Evolutionary conservation across 306 rosid genomes (phyloP), one percentile per base, ranked within the genome.

Genomic region (Cicer arietinum): DNA sequence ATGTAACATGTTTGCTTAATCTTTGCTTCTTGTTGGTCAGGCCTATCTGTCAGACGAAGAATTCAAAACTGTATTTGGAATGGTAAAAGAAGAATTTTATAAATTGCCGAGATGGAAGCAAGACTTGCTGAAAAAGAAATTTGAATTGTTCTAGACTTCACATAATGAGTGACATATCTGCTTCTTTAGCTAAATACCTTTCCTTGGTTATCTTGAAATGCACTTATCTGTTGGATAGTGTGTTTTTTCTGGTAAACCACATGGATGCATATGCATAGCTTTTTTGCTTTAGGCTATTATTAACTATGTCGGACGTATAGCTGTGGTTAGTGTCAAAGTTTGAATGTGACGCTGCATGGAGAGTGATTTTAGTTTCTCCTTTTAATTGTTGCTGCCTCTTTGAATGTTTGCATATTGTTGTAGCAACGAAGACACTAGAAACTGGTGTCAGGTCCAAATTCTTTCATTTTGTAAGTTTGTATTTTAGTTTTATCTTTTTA

Each of bases 31-130:
- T 71, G 48, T 69, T 65, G 69, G 53, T 13, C 82, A 94, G 98
- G 88, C 97, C n/a, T 91, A 90, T 81, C 91, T 94, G 71, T 90
- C 98, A 4, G 96, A 87, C 0, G 90, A 89, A 54, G 98, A 91
- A 66, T 94, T 94, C 74, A 66, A 76, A 58, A 75, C 89, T 75
- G 62, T 94, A 68, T 86, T 94, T 73, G 93, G 90, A 79, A 84
- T 85, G 79, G 74, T 51, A 22, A 94, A 91, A 77, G 94, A 87
- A 76, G 88, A 81, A 63, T 94, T 94, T 89, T 90, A 91, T 74
- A 84, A 77, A 74, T 80, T 87, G 77, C 98, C 98, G 3, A 89
- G 77, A 83, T 94, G 98, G 98, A 94, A 94, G 84, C 96, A 90
- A 86, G 97, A 91, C 76, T 68, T 90, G 90, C 88, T 82, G 82